A percentile compares a stretch with the other conserved stretches of the same genome.
phyloP scores from a whole-genome alignment of 73 alveolate species.

The Stentor roeselii region DNA sequence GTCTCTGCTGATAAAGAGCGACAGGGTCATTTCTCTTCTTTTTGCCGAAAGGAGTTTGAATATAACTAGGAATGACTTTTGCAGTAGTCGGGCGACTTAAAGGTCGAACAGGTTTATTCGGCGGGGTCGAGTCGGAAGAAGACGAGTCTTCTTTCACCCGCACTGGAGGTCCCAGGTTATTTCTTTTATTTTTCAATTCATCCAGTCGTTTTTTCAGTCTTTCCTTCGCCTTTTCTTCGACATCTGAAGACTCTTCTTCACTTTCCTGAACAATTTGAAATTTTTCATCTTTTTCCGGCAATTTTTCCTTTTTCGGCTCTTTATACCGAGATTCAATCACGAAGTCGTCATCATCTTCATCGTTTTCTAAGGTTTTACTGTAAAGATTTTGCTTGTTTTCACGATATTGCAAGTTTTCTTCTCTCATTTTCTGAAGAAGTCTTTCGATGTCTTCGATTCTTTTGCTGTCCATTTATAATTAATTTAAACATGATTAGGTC shows the following conservation, averaged over 20 bases:
- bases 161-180: conserved; percentile 21
- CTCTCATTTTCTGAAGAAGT: conserved; percentile 13
- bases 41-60: neutral
- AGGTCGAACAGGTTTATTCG: neutral
- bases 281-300: neutral
- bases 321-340: neutral
- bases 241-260: neutral
- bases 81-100: neutral
- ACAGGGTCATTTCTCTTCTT: conserved; percentile 18
- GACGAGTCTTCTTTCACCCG: conserved; percentile 1
- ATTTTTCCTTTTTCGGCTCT: neutral
- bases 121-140: neutral
- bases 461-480: conserved; percentile 7
- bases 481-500: too few relatives aligned
- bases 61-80: neutral
- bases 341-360: conserved; percentile 12
- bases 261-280: neutral
- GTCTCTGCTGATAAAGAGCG: conserved; percentile 11
- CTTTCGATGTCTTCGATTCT: conserved; percentile 22
- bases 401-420: neutral
- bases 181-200: neutral
- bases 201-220: conserved; percentile 13
- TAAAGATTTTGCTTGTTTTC: conserved; percentile 2
- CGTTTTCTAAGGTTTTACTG: neutral
- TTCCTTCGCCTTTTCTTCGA: conserved; percentile 11